These are phyloP conservation scores for Fusarium succisae DNA, from an alignment of 2,329 filamentous ascomycete species.

Conservation along the genomic window DNA sequence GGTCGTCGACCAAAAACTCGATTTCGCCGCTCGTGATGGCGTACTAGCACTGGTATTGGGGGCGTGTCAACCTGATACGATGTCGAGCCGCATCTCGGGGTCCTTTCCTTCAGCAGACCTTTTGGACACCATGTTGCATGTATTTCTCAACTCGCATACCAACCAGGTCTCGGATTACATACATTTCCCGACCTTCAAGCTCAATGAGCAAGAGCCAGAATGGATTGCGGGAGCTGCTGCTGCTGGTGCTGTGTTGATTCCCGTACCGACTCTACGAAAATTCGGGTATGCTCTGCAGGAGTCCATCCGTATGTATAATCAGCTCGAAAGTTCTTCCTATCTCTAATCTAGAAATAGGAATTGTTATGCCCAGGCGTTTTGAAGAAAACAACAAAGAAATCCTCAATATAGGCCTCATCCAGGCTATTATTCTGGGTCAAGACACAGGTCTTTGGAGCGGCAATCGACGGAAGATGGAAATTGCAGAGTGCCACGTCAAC, in stretches of 20 bases:
- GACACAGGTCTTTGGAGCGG: constrained; percentile 65
- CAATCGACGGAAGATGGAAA: constrained; percentile 65
- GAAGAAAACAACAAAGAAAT: constrained; percentile 60
- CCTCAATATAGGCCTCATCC: constrained; percentile 58
- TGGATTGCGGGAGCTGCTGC: constrained; percentile 69
- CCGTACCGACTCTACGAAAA: constrained; percentile 66
- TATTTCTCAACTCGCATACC: constrained; percentile 65
- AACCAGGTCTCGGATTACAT: constrained; percentile 69
- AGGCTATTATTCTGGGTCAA: constrained; percentile 59
- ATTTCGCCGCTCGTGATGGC: constrained; percentile 64
- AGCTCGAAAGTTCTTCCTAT: too few relatives aligned
- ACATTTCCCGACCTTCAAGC: constrained; percentile 67
- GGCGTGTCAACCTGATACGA: constrained; percentile 62
- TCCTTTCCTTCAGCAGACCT: constrained; percentile 71
- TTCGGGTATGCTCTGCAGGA: constrained; percentile 67
- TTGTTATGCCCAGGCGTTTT: constrained; percentile 51
- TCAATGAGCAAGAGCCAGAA: constrained; percentile 65
- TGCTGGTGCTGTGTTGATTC: constrained; percentile 67
- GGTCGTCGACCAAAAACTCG: constrained; percentile 56
- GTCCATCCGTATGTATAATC: constrained; percentile 53
- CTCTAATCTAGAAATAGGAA: constrained; percentile 33
- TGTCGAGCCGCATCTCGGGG: constrained; percentile 61
- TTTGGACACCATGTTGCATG: constrained; percentile 69
- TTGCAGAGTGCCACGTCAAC: constrained; percentile 60
- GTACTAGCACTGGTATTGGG: constrained; percentile 71